Evolutionary conservation across 352 stramenopile genomes (phyloP), one percentile per base, ranked within the genome.

Genomic region (Phytophthora aleatoria): DNA sequence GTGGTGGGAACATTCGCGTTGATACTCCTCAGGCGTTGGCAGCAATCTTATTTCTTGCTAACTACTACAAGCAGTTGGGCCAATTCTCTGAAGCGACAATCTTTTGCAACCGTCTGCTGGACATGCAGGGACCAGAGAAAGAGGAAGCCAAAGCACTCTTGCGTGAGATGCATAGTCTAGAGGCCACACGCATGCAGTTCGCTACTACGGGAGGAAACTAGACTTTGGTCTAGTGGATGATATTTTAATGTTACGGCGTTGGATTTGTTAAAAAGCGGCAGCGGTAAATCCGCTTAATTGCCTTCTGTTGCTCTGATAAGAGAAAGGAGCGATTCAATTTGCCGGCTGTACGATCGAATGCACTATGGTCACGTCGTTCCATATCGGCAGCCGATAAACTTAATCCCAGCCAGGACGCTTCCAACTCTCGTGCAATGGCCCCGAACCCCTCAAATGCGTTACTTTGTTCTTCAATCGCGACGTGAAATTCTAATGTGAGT

Each of bases 141-240:
- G 87, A 95, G 57, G 87, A 95, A 61, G 87, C 85, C 16, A 95
- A 92, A 64, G 80, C 83, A 16, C 61, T 94, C 38, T 60, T 95
- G 39, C 79, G 84, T 2, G 82, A 92, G 61, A 91, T 95, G 76
- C 79, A 88, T 16, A 88, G 74, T 67, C 69, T 91, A 6, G 77
- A 90, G 43, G 77, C 80, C 27, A 71, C 69, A 1, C 55, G 56
- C 49, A 64, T 58, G 27, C 53, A 61, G 47, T 36, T 67, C 30
- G 20, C 42, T 26, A 20, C 20, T 20, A 20, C 20, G 20, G 20
- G 20, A 20, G 20, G 20, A 20, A 20, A 20, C 20, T 20, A 20
- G 20, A 20, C 20, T 20, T 20, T 20, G 20, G 20, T 20, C 20
- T 20, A 20, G 20, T 20, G 20, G 20, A 20, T 20, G 20, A 20